These are phyloP conservation scores for Shiraia bambusicola DNA, from an alignment of 2,329 filamentous ascomycete genomes.

Conservation along the genomic window DNA sequence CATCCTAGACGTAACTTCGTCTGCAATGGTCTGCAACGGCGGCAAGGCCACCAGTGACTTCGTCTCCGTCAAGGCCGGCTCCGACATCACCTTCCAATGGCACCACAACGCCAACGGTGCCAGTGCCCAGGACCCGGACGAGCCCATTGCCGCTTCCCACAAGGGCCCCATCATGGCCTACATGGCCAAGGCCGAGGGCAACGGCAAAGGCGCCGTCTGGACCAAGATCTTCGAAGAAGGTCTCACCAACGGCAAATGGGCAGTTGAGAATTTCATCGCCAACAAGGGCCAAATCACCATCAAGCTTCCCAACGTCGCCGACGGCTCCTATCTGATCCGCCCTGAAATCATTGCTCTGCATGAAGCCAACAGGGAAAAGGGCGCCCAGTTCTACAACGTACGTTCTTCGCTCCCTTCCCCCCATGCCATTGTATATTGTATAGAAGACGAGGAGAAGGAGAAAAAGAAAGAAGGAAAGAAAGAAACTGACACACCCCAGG, in stretches of 20 bases:
- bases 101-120: slow-evolving; percentile 48
- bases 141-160: slow-evolving; percentile 45
- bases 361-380: slow-evolving; percentile 35
- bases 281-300: slow-evolving; percentile 45
- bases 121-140: slow-evolving; percentile 44
- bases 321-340: slow-evolving; percentile 46
- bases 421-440: too few relatives aligned
- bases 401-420: too few relatives aligned
- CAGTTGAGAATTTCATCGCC: slow-evolving; percentile 42
- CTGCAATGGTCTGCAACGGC: slow-evolving; percentile 42
- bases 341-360: slow-evolving; percentile 49
- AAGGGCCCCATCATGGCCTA: slow-evolving; percentile 56
- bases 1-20: slow-evolving; percentile 40
- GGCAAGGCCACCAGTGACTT: slow-evolving; percentile 40
- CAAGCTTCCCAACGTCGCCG: slow-evolving; percentile 41
- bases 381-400: slow-evolving; percentile 48
- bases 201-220: slow-evolving; percentile 54
- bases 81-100: slow-evolving; percentile 52
- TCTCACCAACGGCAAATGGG: slow-evolving; percentile 39
- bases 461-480: too few relatives aligned
- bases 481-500: too few relatives aligned
- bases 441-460: too few relatives aligned
- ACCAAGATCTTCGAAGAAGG: slow-evolving; percentile 48
- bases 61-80: slow-evolving; percentile 51
- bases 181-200: slow-evolving; percentile 47